A percentile compares a stretch with the other conserved stretches of the same genome.
Evolutionary conservation across 352 stramenopile species (phyloP).

Genomic region (Phytophthora colocasiae): DNA sequence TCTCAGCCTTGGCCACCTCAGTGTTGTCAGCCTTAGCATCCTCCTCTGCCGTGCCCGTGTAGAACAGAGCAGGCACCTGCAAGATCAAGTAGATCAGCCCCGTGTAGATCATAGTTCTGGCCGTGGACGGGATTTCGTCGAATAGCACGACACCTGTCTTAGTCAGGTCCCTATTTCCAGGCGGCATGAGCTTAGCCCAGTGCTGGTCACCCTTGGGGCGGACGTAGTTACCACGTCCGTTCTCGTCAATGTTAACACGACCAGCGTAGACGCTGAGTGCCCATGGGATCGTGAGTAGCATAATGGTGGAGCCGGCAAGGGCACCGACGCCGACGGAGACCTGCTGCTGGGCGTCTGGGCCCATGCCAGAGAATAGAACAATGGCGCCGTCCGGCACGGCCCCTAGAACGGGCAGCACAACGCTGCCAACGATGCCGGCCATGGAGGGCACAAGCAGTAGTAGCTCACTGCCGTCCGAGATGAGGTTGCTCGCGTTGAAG

Average conservation of each 20-base stretch:
- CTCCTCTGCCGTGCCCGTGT: constrained; percentile 74
- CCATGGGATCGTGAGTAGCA: constrained; percentile 99
- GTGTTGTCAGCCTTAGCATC: constrained; percentile 74
- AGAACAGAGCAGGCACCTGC: constrained; percentile 92
- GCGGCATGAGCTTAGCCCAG: constrained; percentile 89
- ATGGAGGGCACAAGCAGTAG: constrained; percentile 96
- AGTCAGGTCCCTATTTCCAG: constrained; percentile 62
- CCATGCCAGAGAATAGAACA: constrained; percentile 97
- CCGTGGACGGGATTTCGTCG: constrained; percentile 90
- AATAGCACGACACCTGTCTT: constrained; percentile 85
- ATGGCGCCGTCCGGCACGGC: constrained; percentile 98
- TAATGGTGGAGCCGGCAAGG: constrained; percentile 98
- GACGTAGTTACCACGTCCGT: constrained; percentile 88
- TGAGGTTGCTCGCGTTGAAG: constrained; percentile 97
- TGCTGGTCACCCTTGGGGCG: constrained; percentile 80
- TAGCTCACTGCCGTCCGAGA: constrained; percentile 98
- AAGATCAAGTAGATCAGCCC: constrained; percentile 96
- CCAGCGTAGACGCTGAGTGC: constrained; percentile 93
- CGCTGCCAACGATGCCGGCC: constrained; percentile 95
- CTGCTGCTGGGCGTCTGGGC: constrained; percentile 94
- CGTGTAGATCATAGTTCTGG: constrained; percentile 93
- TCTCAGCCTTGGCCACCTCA: constrained; percentile 83
- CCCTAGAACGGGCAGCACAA: constrained; percentile 97
- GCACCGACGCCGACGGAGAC: constrained; percentile 97
- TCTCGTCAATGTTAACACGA: constrained; percentile 94